Conservation (phyloP, 2,329 filamentous ascomycete species). For the Ophiocordyceps camponoti-floridani region DNA sequence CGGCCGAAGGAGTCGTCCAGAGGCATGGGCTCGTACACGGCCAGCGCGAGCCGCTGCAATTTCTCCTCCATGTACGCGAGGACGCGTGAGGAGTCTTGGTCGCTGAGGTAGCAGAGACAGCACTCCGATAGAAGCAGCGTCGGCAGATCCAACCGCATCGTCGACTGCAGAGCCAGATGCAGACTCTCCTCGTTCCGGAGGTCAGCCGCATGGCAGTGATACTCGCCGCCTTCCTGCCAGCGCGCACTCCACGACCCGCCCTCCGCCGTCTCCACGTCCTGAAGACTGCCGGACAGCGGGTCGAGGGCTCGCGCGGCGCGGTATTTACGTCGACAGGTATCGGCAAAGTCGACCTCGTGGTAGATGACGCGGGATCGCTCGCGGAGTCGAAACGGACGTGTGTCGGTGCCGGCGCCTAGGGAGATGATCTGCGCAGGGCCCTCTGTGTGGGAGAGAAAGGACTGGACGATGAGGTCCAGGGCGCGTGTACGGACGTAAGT, state of each 20-base stretch:
- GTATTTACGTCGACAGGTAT: conserved; percentile 53
- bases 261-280: conserved; percentile 11
- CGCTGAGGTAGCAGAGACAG: conserved; percentile 76
- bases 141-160: conserved; percentile 38
- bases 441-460: conserved; percentile 40
- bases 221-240: conserved; percentile 20
- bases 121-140: conserved; percentile 88
- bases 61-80: conserved; percentile 43
- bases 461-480: conserved; percentile 58
- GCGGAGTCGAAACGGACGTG: conserved; percentile 63
- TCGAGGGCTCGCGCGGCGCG: conserved; percentile 29
- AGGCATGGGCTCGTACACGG: conserved; percentile 80
- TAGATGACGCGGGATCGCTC: conserved; percentile 43
- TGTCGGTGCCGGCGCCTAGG: conserved; percentile 86
- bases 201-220: conserved; percentile 49
- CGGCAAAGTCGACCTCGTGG: conserved; percentile 81
- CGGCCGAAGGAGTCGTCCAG: conserved; percentile 74
- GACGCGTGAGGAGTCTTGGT: conserved; percentile 42
- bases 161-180: conserved; percentile 1
- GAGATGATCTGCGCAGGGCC: conserved; percentile 63
- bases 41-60: conserved; percentile 32
- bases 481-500: conserved; percentile 84
- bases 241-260: conserved; percentile 23
- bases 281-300: conserved; percentile 19
- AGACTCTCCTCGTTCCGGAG: conserved; percentile 37